These are phyloP conservation scores for Trichoderma koningiopsis DNA, from an alignment of 2,329 filamentous ascomycete species.

Conservation along the genomic window DNA sequence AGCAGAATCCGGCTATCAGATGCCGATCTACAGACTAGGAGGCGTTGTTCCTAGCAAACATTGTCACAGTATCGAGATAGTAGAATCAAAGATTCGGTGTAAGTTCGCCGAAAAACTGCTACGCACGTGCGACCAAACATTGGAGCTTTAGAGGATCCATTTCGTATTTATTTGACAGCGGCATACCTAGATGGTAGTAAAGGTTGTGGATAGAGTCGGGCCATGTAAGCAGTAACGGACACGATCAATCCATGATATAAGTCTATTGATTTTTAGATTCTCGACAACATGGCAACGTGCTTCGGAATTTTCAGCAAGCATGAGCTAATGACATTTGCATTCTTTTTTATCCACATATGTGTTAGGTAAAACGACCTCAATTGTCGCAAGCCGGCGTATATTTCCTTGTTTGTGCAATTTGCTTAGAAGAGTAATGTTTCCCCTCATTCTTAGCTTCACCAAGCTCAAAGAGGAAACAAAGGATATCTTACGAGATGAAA, in stretches of 20 bases:
- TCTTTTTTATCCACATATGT: background rate
- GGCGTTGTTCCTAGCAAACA: no score
- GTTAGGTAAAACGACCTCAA: background rate
- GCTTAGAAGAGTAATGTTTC: background rate
- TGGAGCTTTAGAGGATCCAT: background rate
- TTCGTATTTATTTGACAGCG: background rate
- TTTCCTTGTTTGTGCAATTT: background rate
- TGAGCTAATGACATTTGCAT: background rate
- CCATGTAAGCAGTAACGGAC: background rate
- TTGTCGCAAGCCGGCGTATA: background rate
- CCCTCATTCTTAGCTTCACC: background rate
- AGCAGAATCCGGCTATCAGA: slow-evolving; percentile 15
- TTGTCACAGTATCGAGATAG: no score
- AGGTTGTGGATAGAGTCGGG: background rate
- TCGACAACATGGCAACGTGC: background rate
- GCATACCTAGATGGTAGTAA: background rate
- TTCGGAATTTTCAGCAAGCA: background rate
- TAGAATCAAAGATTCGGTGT: background rate
- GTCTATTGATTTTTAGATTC: background rate
- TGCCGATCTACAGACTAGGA: slow-evolving; percentile 7
- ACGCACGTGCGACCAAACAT: background rate
- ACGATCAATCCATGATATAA: background rate
- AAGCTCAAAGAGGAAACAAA: background rate
- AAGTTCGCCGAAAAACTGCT: background rate
- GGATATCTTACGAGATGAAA: background rate